These are phyloP conservation scores for Tylopilus vinaceipallidus DNA, from an alignment of 768 basidiomycete genomes.

Conservation along the genomic window DNA sequence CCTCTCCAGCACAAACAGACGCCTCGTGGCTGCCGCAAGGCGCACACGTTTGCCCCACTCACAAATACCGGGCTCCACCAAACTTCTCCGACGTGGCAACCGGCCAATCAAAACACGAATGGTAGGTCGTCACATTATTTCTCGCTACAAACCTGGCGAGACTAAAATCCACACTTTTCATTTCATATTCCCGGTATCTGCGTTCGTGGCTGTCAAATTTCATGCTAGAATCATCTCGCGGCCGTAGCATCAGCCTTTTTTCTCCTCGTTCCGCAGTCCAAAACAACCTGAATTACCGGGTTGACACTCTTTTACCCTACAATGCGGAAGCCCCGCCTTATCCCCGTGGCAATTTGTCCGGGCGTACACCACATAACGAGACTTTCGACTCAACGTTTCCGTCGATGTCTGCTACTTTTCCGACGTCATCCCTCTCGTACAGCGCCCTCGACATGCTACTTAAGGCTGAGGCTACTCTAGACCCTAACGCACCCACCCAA, in stretches of 20 bases:
- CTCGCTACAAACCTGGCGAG: constrained; percentile 10
- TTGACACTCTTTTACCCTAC: constrained; percentile 23
- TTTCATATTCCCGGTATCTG: constrained; percentile 19
- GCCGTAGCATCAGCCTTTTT: constrained; percentile 33
- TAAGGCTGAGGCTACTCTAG: constrained; percentile 28
- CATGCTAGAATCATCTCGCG: constrained; percentile 29
- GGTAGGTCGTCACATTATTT: constrained; percentile 27
- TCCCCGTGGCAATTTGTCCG: constrained; percentile 25
- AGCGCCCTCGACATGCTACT: constrained; percentile 33
- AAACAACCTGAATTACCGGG: constrained; percentile 16
- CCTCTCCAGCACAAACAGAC: constrained; percentile 21
- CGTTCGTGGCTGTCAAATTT: constrained; percentile 18
- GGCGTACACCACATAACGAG: constrained; percentile 24
- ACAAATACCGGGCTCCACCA: constrained; percentile 34
- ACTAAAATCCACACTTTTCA: constrained; percentile 24
- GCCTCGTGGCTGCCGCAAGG: constrained; percentile 33
- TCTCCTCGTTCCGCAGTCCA: constrained; percentile 30
- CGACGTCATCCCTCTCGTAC: constrained; percentile 34
- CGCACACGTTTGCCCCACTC: constrained; percentile 30
- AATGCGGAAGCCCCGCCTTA: constrained; percentile 34
- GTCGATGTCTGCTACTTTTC: constrained; percentile 22
- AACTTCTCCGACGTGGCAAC: constrained; percentile 22
- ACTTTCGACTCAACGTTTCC: constrained; percentile 22
- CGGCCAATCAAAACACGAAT: constrained; percentile 28
- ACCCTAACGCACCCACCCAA: constrained; percentile 13